phyloP scores from a whole-genome alignment of 495 filamentous ascomycete species.

The Beverwykella pulmonaria region DNA sequence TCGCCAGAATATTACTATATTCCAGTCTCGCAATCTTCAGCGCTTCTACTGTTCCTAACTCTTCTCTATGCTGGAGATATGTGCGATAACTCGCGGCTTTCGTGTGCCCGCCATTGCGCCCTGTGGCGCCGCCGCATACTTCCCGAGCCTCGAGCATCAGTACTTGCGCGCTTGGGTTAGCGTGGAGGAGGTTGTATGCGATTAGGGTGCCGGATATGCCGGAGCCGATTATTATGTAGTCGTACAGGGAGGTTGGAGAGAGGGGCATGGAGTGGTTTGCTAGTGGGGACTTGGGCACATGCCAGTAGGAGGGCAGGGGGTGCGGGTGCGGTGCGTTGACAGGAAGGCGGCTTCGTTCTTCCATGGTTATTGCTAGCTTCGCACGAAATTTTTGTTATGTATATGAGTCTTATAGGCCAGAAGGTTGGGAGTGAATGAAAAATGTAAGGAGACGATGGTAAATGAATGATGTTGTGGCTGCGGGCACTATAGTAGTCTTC shows the following conservation, averaged over 20 bases:
- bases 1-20: slow-evolving; percentile 58
- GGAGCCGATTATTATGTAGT: slow-evolving; percentile 68
- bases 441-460: too few species aligned
- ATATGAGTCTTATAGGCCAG: too few species aligned
- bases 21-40: slow-evolving; percentile 60
- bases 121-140: slow-evolving; percentile 62
- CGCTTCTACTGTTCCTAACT: slow-evolving; percentile 51
- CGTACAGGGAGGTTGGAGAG: slow-evolving; percentile 49
- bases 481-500: too few species aligned
- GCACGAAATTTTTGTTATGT: too few species aligned
- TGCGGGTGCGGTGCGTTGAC: slow-evolving; percentile 45
- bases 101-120: slow-evolving; percentile 67
- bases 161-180: slow-evolving; percentile 29
- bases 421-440: too few species aligned
- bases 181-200: slow-evolving; percentile 58
- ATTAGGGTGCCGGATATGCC: slow-evolving; percentile 69
- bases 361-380: slow-evolving; percentile 12
- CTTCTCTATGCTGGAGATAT: slow-evolving; percentile 51
- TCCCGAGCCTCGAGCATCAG: slow-evolving; percentile 64
- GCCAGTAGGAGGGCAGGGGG: slow-evolving; percentile 74
- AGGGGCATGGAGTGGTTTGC: slow-evolving; percentile 58
- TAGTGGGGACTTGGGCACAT: slow-evolving; percentile 61
- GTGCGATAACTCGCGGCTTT: slow-evolving; percentile 64
- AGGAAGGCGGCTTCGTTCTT: slow-evolving; percentile 25
- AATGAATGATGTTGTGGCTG: too few species aligned